Evolutionary conservation across 192 early-diverging fungal genomes (phyloP), one percentile per base, ranked within the genome.

Genomic region (Backusella morwellensis): DNA sequence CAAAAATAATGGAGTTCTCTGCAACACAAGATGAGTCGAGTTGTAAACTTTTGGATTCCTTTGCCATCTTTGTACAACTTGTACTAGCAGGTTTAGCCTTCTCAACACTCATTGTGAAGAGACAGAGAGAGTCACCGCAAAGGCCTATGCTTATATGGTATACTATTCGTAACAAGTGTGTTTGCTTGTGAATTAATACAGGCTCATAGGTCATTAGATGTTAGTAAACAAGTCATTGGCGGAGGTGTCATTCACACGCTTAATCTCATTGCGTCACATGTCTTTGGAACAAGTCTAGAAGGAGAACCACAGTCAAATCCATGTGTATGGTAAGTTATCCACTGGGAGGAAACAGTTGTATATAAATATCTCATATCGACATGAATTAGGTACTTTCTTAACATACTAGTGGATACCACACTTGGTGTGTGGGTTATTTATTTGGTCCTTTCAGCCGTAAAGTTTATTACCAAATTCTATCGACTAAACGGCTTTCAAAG

Each of bases 321-420:
- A 23, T 95, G 93, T 80, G 88, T 94, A 17, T 94, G 92, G 92
- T 95, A 92, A 80, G 78, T 9, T n/a, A 23, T 21, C 8, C 21
- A 54, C 11, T 35, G 1, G 40, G 4, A 42, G 3, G 52, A 44
- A 47, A 29, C 3, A 17, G 2, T 32, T 32, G 2, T 1, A 44
- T 14, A 23, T 19, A 1, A n/a, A 68, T 52, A 17, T 19, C 42
- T 29, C 2, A 41, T 0, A 38, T 1, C 21, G n/a, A 34, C 29
- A 44, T 34, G 23, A 68, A 68, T 35, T 34, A 92, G 87, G 90
- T 90, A 92, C 74, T 90, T 91, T 75, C 79, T 92, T 50, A 89
- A 94, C 79, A 90, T 94, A 35, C 83, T 91, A 47, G 77, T 95
- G 14, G 94, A 95, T 67, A 93, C 92, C 9, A 95, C 94, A 0